These are phyloP conservation scores for Phytophthora cactorum DNA, from an alignment of 352 stramenopile species.

Conservation along the genomic window DNA sequence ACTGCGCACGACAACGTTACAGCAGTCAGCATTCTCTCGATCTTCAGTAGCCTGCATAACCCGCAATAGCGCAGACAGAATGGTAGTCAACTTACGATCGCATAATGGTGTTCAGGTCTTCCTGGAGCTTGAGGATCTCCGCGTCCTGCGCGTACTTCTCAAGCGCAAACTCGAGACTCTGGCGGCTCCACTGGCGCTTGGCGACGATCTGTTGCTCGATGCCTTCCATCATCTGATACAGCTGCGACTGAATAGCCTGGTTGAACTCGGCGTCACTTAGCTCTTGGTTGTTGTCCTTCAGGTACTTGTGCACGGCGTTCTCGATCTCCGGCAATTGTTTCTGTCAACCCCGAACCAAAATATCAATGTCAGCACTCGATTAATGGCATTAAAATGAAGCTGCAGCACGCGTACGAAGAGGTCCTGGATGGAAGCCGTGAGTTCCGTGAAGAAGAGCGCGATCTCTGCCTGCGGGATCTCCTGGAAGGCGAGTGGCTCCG, in stretches of 20 bases:
- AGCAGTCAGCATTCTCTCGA: constrained; percentile 10
- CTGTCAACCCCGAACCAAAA: constrained; percentile 27
- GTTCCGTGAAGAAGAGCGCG: constrained; percentile 73
- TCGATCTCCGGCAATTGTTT: constrained; percentile 75
- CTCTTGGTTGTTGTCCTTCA: constrained; percentile 74
- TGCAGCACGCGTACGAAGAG: constrained; percentile 62
- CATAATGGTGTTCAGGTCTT: constrained; percentile 76
- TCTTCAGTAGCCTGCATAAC: neutral
- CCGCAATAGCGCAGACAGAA: neutral
- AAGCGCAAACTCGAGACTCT: constrained; percentile 67
- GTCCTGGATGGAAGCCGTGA: constrained; percentile 63
- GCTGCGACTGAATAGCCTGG: constrained; percentile 72
- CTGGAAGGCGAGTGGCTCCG: constrained; percentile 37
- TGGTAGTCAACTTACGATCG: constrained; percentile 41
- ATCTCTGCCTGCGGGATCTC: constrained; percentile 72
- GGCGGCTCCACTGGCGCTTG: constrained; percentile 64
- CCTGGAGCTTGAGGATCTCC: constrained; percentile 66
- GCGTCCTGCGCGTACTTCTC: constrained; percentile 67
- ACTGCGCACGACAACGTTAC: constrained; percentile 27
- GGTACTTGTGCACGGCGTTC: constrained; percentile 62
- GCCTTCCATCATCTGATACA: constrained; percentile 78
- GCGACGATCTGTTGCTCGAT: constrained; percentile 72
- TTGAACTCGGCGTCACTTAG: constrained; percentile 76
- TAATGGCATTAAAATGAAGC: neutral
- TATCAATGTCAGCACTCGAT: constrained; percentile 8